phyloP scores from a whole-genome alignment of 306 rosid genomes.

The Phaseolus lunatus region DNA sequence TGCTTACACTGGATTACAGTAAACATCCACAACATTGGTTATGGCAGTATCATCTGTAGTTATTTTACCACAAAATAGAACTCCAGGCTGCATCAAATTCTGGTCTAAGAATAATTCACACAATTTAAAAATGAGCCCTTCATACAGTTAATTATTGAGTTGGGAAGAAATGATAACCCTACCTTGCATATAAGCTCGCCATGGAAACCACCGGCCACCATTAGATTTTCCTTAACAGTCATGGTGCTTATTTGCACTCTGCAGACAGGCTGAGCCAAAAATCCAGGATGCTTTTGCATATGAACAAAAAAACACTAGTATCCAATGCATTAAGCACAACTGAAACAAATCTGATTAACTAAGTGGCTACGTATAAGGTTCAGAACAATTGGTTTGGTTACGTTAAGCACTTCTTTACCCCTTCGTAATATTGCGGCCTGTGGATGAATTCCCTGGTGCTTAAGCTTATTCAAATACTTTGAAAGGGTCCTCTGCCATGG shows the following conservation, averaged over 20 bases:
- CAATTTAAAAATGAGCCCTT: conserved; percentile 12
- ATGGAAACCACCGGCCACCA: conserved; percentile 92
- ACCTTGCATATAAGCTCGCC: conserved; percentile 99
- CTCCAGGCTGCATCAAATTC: conserved; percentile 74
- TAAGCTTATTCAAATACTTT: too few relatives aligned
- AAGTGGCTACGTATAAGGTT: conserved; percentile 58
- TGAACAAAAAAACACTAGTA: conserved; percentile 18
- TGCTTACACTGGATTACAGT: conserved; percentile 61
- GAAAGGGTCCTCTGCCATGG: too few relatives aligned
- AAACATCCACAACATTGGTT: conserved; percentile 90
- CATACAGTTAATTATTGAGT: background rate
- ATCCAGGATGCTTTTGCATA: conserved; percentile 63
- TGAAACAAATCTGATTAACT: conserved; percentile 25
- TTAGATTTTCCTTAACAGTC: conserved; percentile 82
- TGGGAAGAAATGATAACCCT: conserved; percentile 32
- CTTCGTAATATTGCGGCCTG: conserved; percentile 66
- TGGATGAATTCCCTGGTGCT: too few relatives aligned
- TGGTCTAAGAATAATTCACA: conserved; percentile 46
- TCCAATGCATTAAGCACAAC: conserved; percentile 32
- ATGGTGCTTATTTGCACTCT: conserved; percentile 96
- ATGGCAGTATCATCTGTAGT: conserved; percentile 83
- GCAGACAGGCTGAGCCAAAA: conserved; percentile 65
- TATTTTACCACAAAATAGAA: conserved; percentile 82
- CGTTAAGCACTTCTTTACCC: conserved; percentile 85
- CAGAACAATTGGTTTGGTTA: conserved; percentile 74